Evolutionary conservation across 192 early-diverging fungal species (phyloP), one percentile per base, ranked within the genome.

Genomic region (Linnemannia hyalina): DNA sequence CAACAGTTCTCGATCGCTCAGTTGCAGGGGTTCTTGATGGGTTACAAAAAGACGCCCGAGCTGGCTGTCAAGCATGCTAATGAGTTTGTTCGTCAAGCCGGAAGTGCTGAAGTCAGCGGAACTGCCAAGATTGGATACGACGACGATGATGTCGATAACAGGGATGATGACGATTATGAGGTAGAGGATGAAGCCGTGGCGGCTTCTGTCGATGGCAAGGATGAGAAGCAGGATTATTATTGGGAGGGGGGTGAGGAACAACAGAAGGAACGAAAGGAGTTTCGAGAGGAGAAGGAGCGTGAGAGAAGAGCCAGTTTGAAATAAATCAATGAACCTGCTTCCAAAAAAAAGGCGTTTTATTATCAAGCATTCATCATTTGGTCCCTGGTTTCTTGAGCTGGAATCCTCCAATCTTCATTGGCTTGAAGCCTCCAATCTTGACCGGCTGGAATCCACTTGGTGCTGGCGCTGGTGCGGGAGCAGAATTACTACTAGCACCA

Each of bases 21-120:
- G 26, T 71, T 92, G 6, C 91, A 92, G 72, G 91, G 89, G 8
- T 92, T 90, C 49, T 70, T 92, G 16, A 92, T 92, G 91, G 83
- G 87, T 7, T 84, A 90, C 80, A 92, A 92, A 73, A 85, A 85
- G 70, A 65, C 81, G 0, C 91, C 91, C 9, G 73, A 84, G 47
- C 44, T 88, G 42, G 89, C 89, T 32, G 78, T 90, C 13, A 29
- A 83, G 26, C 71, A 86, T 42, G 87, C 82, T 35, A 32, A 74
- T 0, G 81, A 79, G 41, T 91, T 89, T 88, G 80, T 91, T 7
- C 52, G 49, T 40, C 79, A 75, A 29, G 84, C 84, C 18, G 84
- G 84, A 78, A 81, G 75, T 74, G 75, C 80, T 7, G 84, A 86
- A 40, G 84, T 86, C 29, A 86, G 79, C 29, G 84, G 84, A 23